Conservation (phyloP, 805 yeast genomes). For the Candida dendrica region DNA sequence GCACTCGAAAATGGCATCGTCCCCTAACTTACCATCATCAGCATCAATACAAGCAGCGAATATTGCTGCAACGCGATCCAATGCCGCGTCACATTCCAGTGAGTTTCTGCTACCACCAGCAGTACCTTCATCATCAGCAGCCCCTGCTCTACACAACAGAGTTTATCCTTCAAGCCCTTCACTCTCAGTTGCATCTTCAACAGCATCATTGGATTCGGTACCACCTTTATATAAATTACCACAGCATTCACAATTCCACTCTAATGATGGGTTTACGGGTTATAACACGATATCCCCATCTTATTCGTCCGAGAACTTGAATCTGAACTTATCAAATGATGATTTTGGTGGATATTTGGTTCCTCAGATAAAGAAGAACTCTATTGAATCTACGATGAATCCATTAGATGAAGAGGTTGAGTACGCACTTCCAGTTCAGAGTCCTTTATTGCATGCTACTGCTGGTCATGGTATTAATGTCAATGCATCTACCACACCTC, state of each 20-base stretch:
- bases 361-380: background rate
- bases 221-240: background rate
- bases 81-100: background rate
- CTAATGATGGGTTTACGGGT: background rate
- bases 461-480: no score
- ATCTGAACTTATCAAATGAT: no score
- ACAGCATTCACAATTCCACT: background rate
- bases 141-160: background rate
- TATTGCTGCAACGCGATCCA: background rate
- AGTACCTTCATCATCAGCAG: background rate
- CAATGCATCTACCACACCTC: no score
- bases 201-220: background rate
- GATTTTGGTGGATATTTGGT: background rate
- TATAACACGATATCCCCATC: background rate
- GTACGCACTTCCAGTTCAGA: no score
- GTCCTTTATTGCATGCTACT: no score
- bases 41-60: background rate
- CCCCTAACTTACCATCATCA: background rate
- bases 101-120: constrained; percentile 1
- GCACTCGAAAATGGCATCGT: background rate
- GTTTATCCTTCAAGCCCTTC: background rate
- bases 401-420: background rate
- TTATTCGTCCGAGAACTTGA: background rate
- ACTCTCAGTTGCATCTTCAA: background rate
- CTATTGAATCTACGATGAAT: background rate